Evolutionary conservation across 1,284 basidiomycete genomes (phyloP), one percentile per base, ranked within the genome.

Genomic region (Tylopilus sp.): DNA sequence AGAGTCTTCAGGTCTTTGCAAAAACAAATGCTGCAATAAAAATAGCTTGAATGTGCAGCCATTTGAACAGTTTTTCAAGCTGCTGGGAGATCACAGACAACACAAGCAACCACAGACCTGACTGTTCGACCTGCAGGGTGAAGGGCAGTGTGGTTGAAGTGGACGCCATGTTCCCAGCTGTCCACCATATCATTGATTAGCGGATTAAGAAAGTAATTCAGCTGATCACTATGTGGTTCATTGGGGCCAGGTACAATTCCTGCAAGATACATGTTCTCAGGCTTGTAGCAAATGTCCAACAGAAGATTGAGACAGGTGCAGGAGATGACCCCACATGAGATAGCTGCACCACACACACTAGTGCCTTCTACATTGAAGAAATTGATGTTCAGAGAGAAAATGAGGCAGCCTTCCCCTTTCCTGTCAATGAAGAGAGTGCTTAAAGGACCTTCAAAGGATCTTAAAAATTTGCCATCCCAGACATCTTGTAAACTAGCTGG

Each of bases 261-360:
- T 1, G 64, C 73, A 1, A 79, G 59, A 53, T 72, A 79, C 63
- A 81, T 71, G 56, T 81, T 77, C 56, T 81, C 73, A 0, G 69
- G 69, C 2, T 71, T 70, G 59, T 79, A 77, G 1, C 69, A 58
- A 0, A 78, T 53, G 26, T 73, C 58, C 3, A 53, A 57, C 1
- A 79, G 78, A 19, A 81, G 70, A 47, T 79, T 80, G 5, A 77
- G 64, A 16, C 65, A 69, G n/a, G 58, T 47, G 16, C 32, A 54
- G 0, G 57, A 69, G 15, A 69, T 62, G 6, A 66, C 57, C 1
- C 62, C 60, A 8, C 32, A 60, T 4, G 65, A 69, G 0, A 44
- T 64, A 2, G 16, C 60, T 1, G 61, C 58, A 29, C 38, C 59
- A 8, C 18, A 19, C n/a, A 29, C 55, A 53, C 1, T 0, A 33